Base-by-base conservation (phyloP, 495 filamentous ascomycete species). In the Saxophila tyrrhenica region DNA sequence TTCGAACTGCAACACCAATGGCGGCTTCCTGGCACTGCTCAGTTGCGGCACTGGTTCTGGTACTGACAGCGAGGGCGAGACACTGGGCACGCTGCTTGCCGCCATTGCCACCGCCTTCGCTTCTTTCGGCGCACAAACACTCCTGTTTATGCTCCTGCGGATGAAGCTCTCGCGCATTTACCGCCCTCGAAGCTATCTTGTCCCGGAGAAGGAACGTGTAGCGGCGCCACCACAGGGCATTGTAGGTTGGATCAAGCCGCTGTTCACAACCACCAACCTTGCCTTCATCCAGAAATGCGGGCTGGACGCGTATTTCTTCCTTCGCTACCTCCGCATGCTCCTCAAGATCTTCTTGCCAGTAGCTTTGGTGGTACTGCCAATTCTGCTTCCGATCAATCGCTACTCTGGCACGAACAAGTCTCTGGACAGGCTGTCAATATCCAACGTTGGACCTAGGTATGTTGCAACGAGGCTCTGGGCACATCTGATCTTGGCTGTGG, bases 291-390 rank as follows among this genome's bases (percentile, higher is more conserved):
- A 87, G 39, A 95, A 95, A 69, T 95, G 88, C 67, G 92, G 92
- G 5, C 78, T 98, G 39, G 92, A 98, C 69, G 91, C 94, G 62
- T 98, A 96, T 73, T 94, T 98, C 69, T 98, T 97, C 71, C 76
- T 98, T 0, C 87, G 94, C 51, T 98, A 94, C 66, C 76, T 98
- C 16, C 87, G 91, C 52, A 92, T 94, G 67, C 79, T 98, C 1
- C 77, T 98, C 38, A 85, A 94, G 64, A 91, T 96, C 56, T 97
- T 97, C 63, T 66, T 92, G 19, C 86, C 89, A 8, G 74, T 94
- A 51, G 86, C 84, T 21, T 45, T 84, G 19, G 65, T 95, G 25
- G 81, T 96, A 24, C 72, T 97, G 22, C 94, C 92, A 0, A 81
- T 95, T 48, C 75, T 98, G 38, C 65, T 98, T 7, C 90, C 94